Evolutionary conservation across 345 rosid species (phyloP).

Genomic region (Ailanthus altissimus): DNA sequence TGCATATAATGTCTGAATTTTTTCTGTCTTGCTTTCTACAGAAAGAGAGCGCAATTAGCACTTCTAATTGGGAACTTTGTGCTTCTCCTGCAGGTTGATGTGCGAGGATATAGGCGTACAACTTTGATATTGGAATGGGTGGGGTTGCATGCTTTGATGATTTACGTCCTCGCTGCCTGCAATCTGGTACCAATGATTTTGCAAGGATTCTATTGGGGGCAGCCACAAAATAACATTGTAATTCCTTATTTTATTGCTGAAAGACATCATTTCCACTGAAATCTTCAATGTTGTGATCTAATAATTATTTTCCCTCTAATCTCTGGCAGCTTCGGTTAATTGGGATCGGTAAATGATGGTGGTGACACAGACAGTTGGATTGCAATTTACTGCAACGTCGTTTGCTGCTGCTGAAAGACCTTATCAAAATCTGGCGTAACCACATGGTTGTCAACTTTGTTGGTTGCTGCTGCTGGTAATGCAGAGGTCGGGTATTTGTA

Average conservation of each 20-base stretch:
- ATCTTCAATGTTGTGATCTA: neutral
- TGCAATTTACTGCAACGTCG: neutral
- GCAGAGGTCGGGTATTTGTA: neutral
- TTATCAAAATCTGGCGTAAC: neutral
- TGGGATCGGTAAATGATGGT: constrained; percentile 45
- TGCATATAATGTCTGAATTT: neutral
- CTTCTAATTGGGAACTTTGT: neutral
- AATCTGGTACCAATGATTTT: constrained; percentile 63
- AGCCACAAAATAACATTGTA: constrained; percentile 72
- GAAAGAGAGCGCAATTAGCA: too few relatives aligned
- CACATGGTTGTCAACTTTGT: neutral
- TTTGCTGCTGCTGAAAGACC: neutral
- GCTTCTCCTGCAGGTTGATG: constrained; percentile 55
- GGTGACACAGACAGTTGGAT: neutral
- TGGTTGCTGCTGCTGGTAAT: neutral
- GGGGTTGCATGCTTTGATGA: constrained; percentile 74
- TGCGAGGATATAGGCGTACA: constrained; percentile 46
- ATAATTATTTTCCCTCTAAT: neutral
- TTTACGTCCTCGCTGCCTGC: constrained; percentile 64
- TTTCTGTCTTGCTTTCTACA: too few relatives aligned
- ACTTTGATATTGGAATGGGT: constrained; percentile 73
- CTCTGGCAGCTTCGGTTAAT: constrained; percentile 44
- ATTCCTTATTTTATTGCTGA: constrained; percentile 1
- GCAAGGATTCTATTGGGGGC: constrained; percentile 81
- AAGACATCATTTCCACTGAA: neutral